These are phyloP conservation scores for Lepiota brunneoincarnata DNA, from an alignment of 768 basidiomycete species.

Conservation along the genomic window DNA sequence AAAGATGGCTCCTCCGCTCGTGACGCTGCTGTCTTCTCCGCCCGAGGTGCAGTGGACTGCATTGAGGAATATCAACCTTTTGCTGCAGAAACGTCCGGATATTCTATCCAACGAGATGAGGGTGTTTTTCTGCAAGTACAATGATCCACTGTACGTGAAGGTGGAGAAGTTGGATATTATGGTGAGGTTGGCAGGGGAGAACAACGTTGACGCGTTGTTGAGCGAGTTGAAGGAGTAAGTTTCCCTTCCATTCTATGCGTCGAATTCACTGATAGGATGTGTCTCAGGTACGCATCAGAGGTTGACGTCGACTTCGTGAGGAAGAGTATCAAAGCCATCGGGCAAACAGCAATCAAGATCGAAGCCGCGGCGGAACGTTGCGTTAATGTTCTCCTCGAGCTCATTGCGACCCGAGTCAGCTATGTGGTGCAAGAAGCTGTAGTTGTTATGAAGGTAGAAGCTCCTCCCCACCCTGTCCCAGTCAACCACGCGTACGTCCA, in stretches of 20 bases:
- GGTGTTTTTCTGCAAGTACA: constrained; percentile 99
- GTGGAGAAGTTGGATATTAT: constrained; percentile 98
- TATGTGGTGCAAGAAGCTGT: constrained; percentile 99
- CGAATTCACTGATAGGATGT: neutral
- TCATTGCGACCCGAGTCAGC: constrained; percentile 90
- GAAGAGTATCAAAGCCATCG: constrained; percentile 93
- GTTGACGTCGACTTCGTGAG: constrained; percentile 99
- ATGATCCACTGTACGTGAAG: constrained; percentile 98
- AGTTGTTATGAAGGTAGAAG: constrained; percentile 92
- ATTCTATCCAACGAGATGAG: constrained; percentile 95
- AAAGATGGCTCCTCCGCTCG: constrained; percentile 97
- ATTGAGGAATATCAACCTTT: constrained; percentile 91
- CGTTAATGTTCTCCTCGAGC: constrained; percentile 88
- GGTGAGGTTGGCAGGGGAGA: constrained; percentile 88
- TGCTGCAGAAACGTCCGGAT: constrained; percentile 91
- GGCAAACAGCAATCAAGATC: constrained; percentile 94
- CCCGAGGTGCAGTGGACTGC: constrained; percentile 99
- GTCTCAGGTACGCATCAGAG: constrained; percentile 84
- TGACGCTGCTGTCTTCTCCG: constrained; percentile 93
- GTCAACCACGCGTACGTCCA: neutral
- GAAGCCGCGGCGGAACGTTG: constrained; percentile 91
- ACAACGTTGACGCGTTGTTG: constrained; percentile 90
- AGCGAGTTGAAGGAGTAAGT: constrained; percentile 95
- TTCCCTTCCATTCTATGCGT: neutral
- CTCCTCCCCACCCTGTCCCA: neutral